These are phyloP conservation scores for Poteriospumella lacustris DNA, from an alignment of 108 stramenopile genomes.

Conservation along the genomic window DNA sequence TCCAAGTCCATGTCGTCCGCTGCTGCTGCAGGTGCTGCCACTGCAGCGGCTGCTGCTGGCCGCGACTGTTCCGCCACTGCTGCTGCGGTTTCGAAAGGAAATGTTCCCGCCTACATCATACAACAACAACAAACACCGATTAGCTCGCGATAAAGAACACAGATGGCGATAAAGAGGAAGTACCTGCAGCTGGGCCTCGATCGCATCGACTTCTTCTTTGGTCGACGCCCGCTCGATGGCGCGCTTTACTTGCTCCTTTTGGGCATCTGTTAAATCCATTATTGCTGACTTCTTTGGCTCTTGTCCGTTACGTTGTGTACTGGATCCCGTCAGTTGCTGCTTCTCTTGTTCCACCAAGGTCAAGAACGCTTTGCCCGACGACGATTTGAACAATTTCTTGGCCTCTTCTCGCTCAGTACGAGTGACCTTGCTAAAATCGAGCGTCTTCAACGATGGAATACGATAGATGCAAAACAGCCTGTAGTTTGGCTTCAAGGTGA, in stretches of 20 bases:
- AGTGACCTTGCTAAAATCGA: slow-evolving; percentile 48
- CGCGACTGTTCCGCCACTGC: too few species aligned
- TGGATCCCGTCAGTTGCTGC: background rate
- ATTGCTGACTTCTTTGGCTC: background rate
- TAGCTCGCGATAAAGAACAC: too few species aligned
- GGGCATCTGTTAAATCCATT: background rate
- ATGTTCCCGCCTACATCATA: too few species aligned
- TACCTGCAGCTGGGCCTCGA: slow-evolving; percentile 20
- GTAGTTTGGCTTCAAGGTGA: slow-evolving; percentile 38
- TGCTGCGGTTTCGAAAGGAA: too few species aligned
- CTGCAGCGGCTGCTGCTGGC: too few species aligned
- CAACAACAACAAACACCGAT: too few species aligned
- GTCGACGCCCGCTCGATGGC: slow-evolving; percentile 22
- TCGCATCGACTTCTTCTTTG: slow-evolving; percentile 20
- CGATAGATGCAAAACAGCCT: slow-evolving; percentile 45
- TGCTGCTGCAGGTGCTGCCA: too few species aligned
- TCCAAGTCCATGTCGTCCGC: too few species aligned
- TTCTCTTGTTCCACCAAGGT: background rate
- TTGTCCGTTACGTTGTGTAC: background rate
- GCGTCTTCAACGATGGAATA: slow-evolving; percentile 39
- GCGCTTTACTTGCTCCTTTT: slow-evolving; percentile 12
- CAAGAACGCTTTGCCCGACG: background rate
- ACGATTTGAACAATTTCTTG: background rate
- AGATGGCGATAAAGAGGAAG: too few species aligned
- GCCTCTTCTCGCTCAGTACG: slow-evolving; percentile 12